A percentile compares a stretch with the other conserved stretches of the same genome.
Evolutionary conservation across 1,284 basidiomycete species (phyloP).

Genomic region (Bjerkandera adusta): DNA sequence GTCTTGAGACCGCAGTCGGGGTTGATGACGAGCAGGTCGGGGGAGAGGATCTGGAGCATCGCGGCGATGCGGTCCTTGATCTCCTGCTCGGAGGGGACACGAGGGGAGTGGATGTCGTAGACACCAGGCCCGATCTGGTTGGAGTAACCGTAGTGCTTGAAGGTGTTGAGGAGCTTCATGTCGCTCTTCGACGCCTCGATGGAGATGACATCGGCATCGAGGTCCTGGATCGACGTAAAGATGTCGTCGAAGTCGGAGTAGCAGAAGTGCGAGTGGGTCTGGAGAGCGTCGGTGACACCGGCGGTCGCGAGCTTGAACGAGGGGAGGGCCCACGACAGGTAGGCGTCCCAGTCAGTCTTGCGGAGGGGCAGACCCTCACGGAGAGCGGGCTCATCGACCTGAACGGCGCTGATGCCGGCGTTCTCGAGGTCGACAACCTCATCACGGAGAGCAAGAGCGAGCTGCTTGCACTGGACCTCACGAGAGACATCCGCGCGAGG

Average conservation of each 20-base stretch:
- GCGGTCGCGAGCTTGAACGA: constrained; percentile 97
- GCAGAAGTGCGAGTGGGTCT: constrained; percentile 98
- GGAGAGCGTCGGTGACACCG: constrained; percentile 88
- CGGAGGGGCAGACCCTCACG: constrained; percentile 98
- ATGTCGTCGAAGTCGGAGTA: constrained; percentile 97
- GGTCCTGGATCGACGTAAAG: constrained; percentile 95
- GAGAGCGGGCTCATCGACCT: constrained; percentile 99
- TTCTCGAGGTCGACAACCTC: constrained; percentile 98
- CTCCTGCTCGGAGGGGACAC: constrained; percentile 93
- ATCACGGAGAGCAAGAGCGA: constrained; percentile 97
- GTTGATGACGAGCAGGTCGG: constrained; percentile 88
- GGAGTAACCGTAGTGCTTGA: constrained; percentile 95
- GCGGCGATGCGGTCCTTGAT: constrained; percentile 91
- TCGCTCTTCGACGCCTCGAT: constrained; percentile 98
- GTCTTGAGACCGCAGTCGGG: constrained; percentile 93
- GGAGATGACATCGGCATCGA: constrained; percentile 99
- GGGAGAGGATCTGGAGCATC: constrained; percentile 81
- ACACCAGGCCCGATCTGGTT: constrained; percentile 99
- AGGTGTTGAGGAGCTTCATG: constrained; percentile 95
- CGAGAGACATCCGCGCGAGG: constrained; percentile 97
- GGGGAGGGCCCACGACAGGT: constrained; percentile 96
- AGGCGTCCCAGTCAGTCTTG: constrained; percentile 90
- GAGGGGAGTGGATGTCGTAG: constrained; percentile 99
- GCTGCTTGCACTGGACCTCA: constrained; percentile 97
- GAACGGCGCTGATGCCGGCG: constrained; percentile 96